Base-by-base conservation (phyloP, 306 rosid genomes). In the Albizia julibrissin region DNA sequence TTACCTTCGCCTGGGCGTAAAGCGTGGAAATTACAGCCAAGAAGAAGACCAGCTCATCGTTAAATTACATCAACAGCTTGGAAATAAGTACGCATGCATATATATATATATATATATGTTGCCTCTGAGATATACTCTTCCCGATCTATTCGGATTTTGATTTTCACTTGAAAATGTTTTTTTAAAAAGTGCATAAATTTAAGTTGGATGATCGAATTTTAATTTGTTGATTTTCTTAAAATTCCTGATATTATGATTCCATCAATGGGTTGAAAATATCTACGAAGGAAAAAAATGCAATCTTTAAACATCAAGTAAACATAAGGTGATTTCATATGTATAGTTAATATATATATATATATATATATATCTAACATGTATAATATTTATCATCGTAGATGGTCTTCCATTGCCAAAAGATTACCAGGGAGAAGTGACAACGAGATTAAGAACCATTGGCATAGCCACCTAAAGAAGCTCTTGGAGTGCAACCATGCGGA, bases 361-460 rank as follows among this genome's bases (percentile, higher is more conserved):
- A 29, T 29, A 29, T 43, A 11, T 43, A 43, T 43, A 43, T 13
- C 52, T 21, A 3, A 69, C 3, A 33, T 34, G 10, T 8, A 8
- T 37, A 40, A 39, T 10, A 19, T 66, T 66, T 39, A 8, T n/a
- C 8, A 18, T 24, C 1, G 21, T 67, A 91, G 95, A 83, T 91
- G 95, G 94, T 86, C 95, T 10, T 1, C 24, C 52, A 93, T 93
- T 68, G 92, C 95, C 66, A 77, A 87, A 49, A 86, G 75, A 5
- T 66, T 93, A 10, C 50, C 87, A 0, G 97, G 97, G 76, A 90
- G 97, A 87, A 87, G 94, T 2, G 94, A 93, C 83, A 90, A 90
- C 43, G 92, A 91, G 72, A 65, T 93, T 58, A 91, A 93, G 82
- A 93, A 90, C 50, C 74, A 85, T 18, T 93, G 94, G 97, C 94